Evolutionary conservation across 345 rosid genomes (phyloP).

Genomic region (Lumnitzera racemosa): DNA sequence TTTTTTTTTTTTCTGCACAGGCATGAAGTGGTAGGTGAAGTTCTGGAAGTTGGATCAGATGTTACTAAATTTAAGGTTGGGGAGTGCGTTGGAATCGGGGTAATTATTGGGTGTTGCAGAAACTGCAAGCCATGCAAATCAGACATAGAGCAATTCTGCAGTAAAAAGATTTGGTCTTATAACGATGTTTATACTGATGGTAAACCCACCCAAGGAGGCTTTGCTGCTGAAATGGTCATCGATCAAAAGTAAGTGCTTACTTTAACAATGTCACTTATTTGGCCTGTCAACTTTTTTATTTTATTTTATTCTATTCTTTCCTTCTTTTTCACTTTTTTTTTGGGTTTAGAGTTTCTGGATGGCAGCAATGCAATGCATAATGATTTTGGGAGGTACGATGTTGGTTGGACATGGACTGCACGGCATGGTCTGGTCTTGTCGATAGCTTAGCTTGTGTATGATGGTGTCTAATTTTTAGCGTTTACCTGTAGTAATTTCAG

Average conservation of each 20-base stretch:
- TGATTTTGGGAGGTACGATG: too few relatives aligned
- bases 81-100: conserved; percentile 58
- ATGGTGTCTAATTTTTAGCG: conserved; percentile 20
- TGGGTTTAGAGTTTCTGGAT: too few relatives aligned
- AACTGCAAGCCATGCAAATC: conserved; percentile 38
- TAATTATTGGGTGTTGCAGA: conserved; percentile 48
- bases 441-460: too few relatives aligned
- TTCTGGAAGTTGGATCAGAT: conserved; percentile 52
- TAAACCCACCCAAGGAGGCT: conserved; percentile 70
- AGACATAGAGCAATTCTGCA: conserved; percentile 54
- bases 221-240: conserved; percentile 59
- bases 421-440: too few relatives aligned
- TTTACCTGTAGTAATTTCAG: conserved; percentile 33
- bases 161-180: conserved; percentile 48
- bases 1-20: conserved; percentile 16
- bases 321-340: too few relatives aligned
- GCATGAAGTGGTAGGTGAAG: conserved; percentile 79
- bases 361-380: too few relatives aligned
- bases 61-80: conserved; percentile 43
- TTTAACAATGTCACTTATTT: conserved; percentile 12
- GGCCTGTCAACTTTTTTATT: too few relatives aligned
- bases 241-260: conserved; percentile 53
- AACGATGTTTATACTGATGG: conserved; percentile 57
- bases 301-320: too few relatives aligned
- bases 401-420: too few relatives aligned